Evolutionary conservation across 805 yeast genomes (phyloP), one percentile per base, ranked within the genome.

Genomic region (Wickerhamomyces ciferrii): DNA sequence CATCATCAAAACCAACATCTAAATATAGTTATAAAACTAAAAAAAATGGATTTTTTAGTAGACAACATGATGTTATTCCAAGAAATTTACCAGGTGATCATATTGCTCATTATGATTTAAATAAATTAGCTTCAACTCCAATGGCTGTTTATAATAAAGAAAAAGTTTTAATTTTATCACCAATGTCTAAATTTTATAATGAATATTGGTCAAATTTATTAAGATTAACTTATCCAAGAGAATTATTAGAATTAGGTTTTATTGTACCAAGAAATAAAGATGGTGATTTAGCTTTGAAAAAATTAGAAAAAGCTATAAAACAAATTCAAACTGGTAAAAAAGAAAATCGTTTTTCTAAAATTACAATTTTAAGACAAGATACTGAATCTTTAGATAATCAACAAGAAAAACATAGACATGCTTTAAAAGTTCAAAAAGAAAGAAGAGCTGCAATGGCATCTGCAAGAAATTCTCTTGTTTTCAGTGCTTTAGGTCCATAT

Each of bases 351-450:
- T 94, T 87, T 66, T 81, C 85, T 46, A 87, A 89, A 60, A 79
- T 94, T 53, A 87, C 96, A 20, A 84, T 94, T 40, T 72, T 94
- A 60, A 81, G 98, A 67, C 98, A 94, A 70, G 98, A 94, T 65
- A 75, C 84, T 27, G 84, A 85, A 36, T 81, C 95, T 7, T 75
- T 89, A 53, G 76, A 76, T 34, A 76, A 84, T 39, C 94, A 91
- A 62, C 54, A 57, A 37, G 99, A 94, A 63, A 85, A 87, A 66
- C 96, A 88, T 53, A 78, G 99, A 62, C 99, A 94, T 62, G 96
- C 96, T 4, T 69, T 86, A 51, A 69, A 67, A 23, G 95, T 83
- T 24, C 99, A 94, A 67, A 91, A 90, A 66, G 85, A 87, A 58
- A 79, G 99, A 64, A 80, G 99, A 55, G 66, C 86, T 5, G 81